Evolutionary conservation across 805 yeast species (phyloP), one percentile per base, ranked within the genome.

Genomic region (Starmerella etchellsii): DNA sequence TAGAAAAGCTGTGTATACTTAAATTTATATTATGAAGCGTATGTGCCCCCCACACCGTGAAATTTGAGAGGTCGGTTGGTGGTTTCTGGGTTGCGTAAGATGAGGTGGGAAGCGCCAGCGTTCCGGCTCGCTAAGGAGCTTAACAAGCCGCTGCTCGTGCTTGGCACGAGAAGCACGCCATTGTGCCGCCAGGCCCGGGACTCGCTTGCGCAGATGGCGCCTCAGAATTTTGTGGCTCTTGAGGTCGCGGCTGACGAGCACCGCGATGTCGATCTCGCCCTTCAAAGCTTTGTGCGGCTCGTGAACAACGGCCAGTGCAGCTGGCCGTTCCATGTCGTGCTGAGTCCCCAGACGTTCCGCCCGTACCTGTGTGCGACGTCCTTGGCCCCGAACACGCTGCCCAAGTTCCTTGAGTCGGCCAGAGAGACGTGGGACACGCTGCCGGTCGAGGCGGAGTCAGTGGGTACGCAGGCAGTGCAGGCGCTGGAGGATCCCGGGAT

Each of bases 261-360:
- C n/a, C 65, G 65, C n/a, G 67, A 59, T 42, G 44, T 63, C 20
- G 66, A 62, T 38, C 46, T 57, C n/a, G 57, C 62, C 8, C 60
- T 63, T 43, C 59, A 56, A 60, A 51, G 56, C 54, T 63, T 55
- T 41, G 46, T 63, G 28, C 66, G 62, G 49, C 31, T 39, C 27
- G 62, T 57, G 3, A 50, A 57, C 10, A 43, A 48, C 15, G 63
- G 62, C n/a, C 53, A 52, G 1, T 62, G 64, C 11, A 66, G 66
- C 16, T 63, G 67, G 67, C 67, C 67, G 4, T 46, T 63, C 32
- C 62, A 61, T 43, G 63, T 57, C 3, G 61, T 63, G 44, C 50
- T 63, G 37, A 52, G 55, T 1, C 67, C 67, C 2, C 55, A 54
- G 3, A 37, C 54, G 1, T 50, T 57, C 35, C 52, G 52, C 27